Base-by-base conservation (phyloP, 768 basidiomycete genomes). In the Trichaptum fuscoviolaceum region DNA sequence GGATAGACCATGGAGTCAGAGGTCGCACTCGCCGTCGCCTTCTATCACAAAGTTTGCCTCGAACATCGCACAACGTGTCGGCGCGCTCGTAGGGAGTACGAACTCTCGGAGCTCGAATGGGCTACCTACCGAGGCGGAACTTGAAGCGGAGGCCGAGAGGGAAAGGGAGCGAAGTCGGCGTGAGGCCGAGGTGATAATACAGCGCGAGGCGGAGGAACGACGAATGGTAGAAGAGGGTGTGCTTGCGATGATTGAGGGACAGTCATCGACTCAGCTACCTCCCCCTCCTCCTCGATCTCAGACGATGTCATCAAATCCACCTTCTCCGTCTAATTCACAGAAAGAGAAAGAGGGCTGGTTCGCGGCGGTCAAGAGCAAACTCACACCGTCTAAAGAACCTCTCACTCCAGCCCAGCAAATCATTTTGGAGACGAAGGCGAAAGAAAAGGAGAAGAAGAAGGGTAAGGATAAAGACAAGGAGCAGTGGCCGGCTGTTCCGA, bases 371-470 rank as follows among this genome's bases (percentile, higher is more conserved):
- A 93, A 91, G 81, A 85, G 85, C 69, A 86, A 79, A 70, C 82
- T 95, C 10, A 92, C 91, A 0, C 91, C 92, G 1, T 89, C 89
- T 15, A 94, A 93, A 70, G 86, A 90, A 17, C 75, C 79, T 1
- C 85, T 92, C n/a, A 94, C 93, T 0, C 91, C 92, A 9, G 92
- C 93, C 0, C 92, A 94, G 71, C 91, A 92, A 70, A 82, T 95
- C 64, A 87, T 93, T 62, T 82, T 84, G 66, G 92, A 94, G 8
- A 80, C 90, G 20, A 91, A 93, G 72, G 79, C 84, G 23, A 82
- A 85, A 58, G 85, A 89, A 65, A 88, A 86, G 71, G 86, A 86
- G 62, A 77, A 77, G 65, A 79, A 81, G 72, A 81, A 79, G 64
- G 78, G 74, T 27, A 83, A 83, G 69, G 80, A 78, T 63, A 84